Conservation (phyloP, 306 rosid genomes). For the Pueraria montana region DNA sequence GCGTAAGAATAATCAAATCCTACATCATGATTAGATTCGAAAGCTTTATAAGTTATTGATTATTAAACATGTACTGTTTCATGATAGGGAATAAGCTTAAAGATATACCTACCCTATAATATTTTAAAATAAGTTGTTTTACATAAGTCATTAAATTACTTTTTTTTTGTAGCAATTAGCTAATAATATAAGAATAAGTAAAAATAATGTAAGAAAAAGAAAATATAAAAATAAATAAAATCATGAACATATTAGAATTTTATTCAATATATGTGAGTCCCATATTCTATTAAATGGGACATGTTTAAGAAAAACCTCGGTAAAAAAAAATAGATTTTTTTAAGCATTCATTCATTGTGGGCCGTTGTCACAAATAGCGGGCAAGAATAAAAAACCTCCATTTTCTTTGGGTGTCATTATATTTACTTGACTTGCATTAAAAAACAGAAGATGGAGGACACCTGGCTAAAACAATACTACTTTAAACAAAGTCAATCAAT, state of each 20-base stretch:
- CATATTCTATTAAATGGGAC: background rate
- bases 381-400: background rate
- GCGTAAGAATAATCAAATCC: background rate
- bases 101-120: too few relatives aligned
- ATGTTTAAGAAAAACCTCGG: too few relatives aligned
- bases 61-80: background rate
- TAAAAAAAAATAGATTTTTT: background rate
- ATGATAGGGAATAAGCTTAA: background rate
- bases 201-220: background rate
- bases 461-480: background rate
- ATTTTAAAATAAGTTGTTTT: background rate
- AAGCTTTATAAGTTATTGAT: slow-evolving; percentile 1
- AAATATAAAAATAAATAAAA: background rate
- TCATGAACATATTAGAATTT: background rate
- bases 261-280: background rate
- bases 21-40: slow-evolving; percentile 39
- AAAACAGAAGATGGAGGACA: slow-evolving; percentile 16
- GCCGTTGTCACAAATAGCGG: background rate
- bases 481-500: background rate
- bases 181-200: background rate
- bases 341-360: background rate
- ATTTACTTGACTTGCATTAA: slow-evolving; percentile 15
- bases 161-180: background rate
- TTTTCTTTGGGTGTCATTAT: slow-evolving; percentile 29
- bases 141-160: background rate